Evolutionary conservation across 1,284 basidiomycete genomes (phyloP).

Genomic region (Porogramme epimiltina): DNA sequence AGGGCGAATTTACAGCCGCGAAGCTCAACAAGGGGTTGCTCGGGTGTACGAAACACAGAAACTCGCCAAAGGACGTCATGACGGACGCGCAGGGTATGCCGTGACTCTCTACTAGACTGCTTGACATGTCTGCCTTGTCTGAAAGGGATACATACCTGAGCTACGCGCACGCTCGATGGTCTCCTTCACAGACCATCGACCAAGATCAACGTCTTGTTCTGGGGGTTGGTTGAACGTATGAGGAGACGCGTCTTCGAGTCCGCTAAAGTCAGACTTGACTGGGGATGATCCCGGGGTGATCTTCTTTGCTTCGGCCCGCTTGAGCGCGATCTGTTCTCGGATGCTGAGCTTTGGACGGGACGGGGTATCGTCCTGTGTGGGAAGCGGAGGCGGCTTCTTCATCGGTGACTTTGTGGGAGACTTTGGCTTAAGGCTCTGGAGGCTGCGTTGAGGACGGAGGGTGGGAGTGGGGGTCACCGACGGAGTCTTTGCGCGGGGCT

Average conservation of each 20-base stretch:
- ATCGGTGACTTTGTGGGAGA: constrained; percentile 21
- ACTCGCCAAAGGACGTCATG: too few relatives aligned
- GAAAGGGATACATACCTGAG: constrained; percentile 55
- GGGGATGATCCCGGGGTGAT: constrained; percentile 31
- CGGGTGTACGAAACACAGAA: too few relatives aligned
- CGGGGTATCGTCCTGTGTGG: constrained; percentile 27
- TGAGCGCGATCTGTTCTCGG: constrained; percentile 74
- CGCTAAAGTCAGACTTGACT: constrained; percentile 31
- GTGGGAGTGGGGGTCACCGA: constrained; percentile 10
- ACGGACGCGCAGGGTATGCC: too few relatives aligned
- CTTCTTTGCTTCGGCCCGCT: constrained; percentile 74
- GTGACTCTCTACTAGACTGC: constrained; percentile 5
- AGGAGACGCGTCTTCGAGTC: constrained; percentile 51
- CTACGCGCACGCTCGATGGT: constrained; percentile 75
- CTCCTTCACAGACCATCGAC: constrained; percentile 70
- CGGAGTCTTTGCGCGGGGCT: constrained; percentile 19
- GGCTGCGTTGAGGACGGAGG: constrained; percentile 20
- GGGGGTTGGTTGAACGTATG: constrained; percentile 31
- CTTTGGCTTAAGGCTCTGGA: constrained; percentile 17
- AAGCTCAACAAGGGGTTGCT: too few relatives aligned
- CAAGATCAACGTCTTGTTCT: constrained; percentile 59
- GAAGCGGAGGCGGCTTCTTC: constrained; percentile 13
- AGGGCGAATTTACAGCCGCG: not conserved
- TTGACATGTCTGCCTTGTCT: constrained; percentile 18
- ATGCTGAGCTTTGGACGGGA: constrained; percentile 51